A percentile compares a stretch with the other conserved stretches of the same genome.
These are phyloP conservation scores for Oxytropis ochrocephala DNA, from an alignment of 306 rosid genomes.

Conservation along the genomic window DNA sequence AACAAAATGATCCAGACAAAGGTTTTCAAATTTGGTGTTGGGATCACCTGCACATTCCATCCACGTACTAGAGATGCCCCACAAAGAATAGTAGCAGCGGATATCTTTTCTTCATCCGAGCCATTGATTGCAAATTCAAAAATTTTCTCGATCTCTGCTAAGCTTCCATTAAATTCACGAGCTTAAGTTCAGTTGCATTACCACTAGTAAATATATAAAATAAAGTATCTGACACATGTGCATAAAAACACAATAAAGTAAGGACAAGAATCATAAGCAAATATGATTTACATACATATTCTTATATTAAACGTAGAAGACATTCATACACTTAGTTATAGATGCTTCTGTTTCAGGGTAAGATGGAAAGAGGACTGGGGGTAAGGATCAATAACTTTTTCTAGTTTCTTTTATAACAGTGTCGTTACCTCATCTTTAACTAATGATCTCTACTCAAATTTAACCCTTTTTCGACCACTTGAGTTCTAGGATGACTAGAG, in stretches of 20 bases:
- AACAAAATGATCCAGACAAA: neutral
- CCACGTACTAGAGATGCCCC: slow-evolving; percentile 94
- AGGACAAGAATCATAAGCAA: neutral
- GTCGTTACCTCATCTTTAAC: neutral
- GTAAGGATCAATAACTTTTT: neutral
- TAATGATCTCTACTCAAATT: neutral
- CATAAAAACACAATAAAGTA: slow-evolving; percentile 2
- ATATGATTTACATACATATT: neutral
- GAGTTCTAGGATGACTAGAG: neutral
- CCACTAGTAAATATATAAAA: slow-evolving; percentile 59
- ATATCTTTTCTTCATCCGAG: slow-evolving; percentile 81
- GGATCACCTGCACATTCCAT: slow-evolving; percentile 91
- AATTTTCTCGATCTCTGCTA: slow-evolving; percentile 85
- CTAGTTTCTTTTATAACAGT: neutral
- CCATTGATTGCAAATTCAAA: slow-evolving; percentile 76
- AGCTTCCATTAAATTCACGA: slow-evolving; percentile 97
- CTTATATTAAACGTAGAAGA: neutral
- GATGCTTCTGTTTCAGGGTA: neutral
- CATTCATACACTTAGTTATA: neutral
- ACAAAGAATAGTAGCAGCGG: slow-evolving; percentile 88
- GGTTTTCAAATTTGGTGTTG: slow-evolving; percentile 6
- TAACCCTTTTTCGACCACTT: neutral
- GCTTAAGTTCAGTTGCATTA: slow-evolving; percentile 86
- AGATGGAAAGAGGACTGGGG: neutral
- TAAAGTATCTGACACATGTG: slow-evolving; percentile 49